These are phyloP conservation scores for Hypoxylon lienhwacheense DNA, from an alignment of 495 filamentous ascomycete genomes.

Conservation along the genomic window DNA sequence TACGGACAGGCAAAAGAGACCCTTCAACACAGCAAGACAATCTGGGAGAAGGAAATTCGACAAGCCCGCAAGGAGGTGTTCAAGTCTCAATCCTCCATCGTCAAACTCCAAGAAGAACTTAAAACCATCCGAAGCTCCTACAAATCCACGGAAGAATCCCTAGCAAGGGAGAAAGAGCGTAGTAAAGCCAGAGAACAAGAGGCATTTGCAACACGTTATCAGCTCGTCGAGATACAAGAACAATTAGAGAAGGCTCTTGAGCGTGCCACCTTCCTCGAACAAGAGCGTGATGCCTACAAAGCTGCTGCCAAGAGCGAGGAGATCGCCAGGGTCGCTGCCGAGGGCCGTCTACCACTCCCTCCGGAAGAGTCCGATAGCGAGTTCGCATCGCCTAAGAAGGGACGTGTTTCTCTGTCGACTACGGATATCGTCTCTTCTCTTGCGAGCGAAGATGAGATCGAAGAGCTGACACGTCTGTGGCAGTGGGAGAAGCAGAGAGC, in stretches of 20 bases:
- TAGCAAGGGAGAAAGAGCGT: conserved; percentile 52
- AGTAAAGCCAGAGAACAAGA: conserved; percentile 68
- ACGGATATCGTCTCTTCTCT: conserved; percentile 48
- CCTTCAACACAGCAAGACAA: conserved; percentile 66
- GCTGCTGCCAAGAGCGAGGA: conserved; percentile 60
- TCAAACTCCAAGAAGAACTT: conserved; percentile 82
- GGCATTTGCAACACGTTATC: conserved; percentile 72
- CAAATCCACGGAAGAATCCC: conserved; percentile 43
- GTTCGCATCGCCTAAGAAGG: conserved; percentile 51
- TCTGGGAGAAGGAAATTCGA: conserved; percentile 85
- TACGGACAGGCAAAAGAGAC: conserved; percentile 74
- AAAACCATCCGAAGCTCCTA: conserved; percentile 62
- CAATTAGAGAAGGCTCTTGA: conserved; percentile 67
- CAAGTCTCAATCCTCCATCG: conserved; percentile 72
- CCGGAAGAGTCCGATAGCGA: conserved; percentile 47
- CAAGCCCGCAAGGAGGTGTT: conserved; percentile 83
- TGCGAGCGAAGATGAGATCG: conserved; percentile 54
- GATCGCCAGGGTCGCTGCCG: conserved; percentile 62
- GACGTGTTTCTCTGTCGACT: conserved; percentile 42
- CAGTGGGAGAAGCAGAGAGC: conserved; percentile 66
- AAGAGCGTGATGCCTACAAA: conserved; percentile 69
- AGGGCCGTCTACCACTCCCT: conserved; percentile 65
- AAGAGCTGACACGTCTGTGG: conserved; percentile 63
- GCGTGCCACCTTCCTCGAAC: conserved; percentile 65
- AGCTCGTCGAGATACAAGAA: conserved; percentile 71